Percentiles rank a stretch among this genome's conserved stretches.
These are phyloP conservation scores for Yarrowia galli DNA, from an alignment of 1,139 yeast genomes.

Conservation along the genomic window DNA sequence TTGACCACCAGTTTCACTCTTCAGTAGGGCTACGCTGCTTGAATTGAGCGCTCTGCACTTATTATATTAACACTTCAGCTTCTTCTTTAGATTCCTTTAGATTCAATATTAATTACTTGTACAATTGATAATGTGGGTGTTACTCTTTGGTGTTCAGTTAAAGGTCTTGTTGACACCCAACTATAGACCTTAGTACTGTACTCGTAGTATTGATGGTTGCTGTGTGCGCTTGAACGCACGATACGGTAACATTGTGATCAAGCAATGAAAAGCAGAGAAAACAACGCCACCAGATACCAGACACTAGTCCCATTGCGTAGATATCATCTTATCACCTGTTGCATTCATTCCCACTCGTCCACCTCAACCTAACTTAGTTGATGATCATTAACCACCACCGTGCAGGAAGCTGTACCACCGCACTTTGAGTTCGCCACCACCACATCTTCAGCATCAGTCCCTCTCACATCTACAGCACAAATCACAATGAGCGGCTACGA, in stretches of 20 bases:
- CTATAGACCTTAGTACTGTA: no score
- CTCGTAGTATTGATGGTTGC: no score
- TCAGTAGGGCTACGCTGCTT: not conserved
- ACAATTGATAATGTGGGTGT: not conserved
- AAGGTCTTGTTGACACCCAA: no score
- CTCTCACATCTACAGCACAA: constrained; percentile 22
- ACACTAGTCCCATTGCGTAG: no score
- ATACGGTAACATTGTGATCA: no score
- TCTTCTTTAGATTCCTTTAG: constrained; percentile 22
- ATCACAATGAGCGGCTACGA: constrained; percentile 94
- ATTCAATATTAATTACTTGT: constrained; percentile 8
- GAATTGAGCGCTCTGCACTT: not conserved
- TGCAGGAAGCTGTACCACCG: constrained; percentile 18
- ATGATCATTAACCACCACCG: not conserved
- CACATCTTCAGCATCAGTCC: constrained; percentile 27
- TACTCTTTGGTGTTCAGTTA: no score
- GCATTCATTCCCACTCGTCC: no score
- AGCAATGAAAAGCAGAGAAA: no score
- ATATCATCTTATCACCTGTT: no score
- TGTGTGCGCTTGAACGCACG: no score
- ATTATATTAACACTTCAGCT: not conserved
- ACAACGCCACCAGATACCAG: no score
- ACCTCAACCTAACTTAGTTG: constrained; percentile 2
- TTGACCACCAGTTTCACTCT: constrained; percentile 26
- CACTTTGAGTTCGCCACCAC: constrained; percentile 39